A percentile compares a stretch with the other conserved stretches of the same genome.
phyloP scores from a whole-genome alignment of 306 rosid species.

The Ochetophila trinervis region DNA sequence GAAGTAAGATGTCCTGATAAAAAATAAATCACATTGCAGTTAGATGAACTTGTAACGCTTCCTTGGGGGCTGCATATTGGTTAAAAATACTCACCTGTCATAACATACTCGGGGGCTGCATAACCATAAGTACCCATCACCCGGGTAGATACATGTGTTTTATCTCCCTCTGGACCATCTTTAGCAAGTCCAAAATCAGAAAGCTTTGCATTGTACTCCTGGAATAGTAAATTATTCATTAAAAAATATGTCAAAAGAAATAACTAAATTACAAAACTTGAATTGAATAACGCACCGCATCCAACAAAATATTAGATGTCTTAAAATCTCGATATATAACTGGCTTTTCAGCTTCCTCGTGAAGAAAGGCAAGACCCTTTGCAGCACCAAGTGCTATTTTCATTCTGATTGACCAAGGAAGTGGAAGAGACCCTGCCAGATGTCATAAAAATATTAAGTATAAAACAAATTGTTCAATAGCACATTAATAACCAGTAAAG shows the following conservation, averaged over 20 bases:
- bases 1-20: conserved; percentile 53
- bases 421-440: conserved; percentile 27
- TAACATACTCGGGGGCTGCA: conserved; percentile 61
- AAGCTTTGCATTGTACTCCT: conserved; percentile 66
- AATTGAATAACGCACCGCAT: conserved; percentile 36
- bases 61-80: too few species aligned
- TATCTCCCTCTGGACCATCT: conserved; percentile 59
- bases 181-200: conserved; percentile 66
- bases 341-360: conserved; percentile 51
- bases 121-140: conserved; percentile 67
- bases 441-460: background rate
- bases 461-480: background rate
- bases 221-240: conserved; percentile 16
- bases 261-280: background rate
- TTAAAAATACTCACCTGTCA: conserved; percentile 51
- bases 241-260: conserved; percentile 6
- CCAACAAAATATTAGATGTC: conserved; percentile 57
- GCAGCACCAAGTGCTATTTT: conserved; percentile 63
- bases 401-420: conserved; percentile 60
- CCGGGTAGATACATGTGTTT: conserved; percentile 56
- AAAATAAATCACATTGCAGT: conserved; percentile 8
- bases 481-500: background rate
- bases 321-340: conserved; percentile 65
- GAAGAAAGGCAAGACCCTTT: conserved; percentile 65
- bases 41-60: background rate